Percentiles rank a stretch among this genome's conserved stretches.
These are phyloP conservation scores for Microbotryum scabiosae DNA, from an alignment of 1,284 basidiomycete species.

Conservation along the genomic window DNA sequence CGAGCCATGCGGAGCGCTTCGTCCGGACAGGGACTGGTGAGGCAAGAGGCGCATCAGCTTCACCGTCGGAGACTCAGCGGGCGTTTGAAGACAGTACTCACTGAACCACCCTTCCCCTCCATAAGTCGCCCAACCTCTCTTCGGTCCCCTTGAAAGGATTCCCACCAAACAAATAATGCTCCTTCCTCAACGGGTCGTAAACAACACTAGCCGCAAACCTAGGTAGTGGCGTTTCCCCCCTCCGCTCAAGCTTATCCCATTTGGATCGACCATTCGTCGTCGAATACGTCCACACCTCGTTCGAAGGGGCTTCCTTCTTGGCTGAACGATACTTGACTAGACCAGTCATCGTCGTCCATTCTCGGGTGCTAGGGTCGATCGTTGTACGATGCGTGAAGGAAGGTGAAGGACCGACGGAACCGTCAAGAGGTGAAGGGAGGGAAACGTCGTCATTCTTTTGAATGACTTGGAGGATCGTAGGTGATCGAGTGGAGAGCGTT, in stretches of 20 bases:
- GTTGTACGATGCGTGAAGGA: conserved; percentile 39
- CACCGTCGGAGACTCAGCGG: neutral
- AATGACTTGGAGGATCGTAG: conserved; percentile 18
- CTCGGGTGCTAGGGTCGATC: conserved; percentile 33
- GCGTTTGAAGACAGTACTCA: conserved; percentile 1
- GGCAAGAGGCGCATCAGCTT: neutral
- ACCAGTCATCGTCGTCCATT: conserved; percentile 38
- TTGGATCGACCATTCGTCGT: neutral
- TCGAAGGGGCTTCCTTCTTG: neutral
- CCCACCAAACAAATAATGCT: conserved; percentile 40
- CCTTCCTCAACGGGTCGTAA: conserved; percentile 35
- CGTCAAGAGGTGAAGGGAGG: neutral
- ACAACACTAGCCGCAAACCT: conserved; percentile 33
- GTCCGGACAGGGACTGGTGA: conserved; percentile 33
- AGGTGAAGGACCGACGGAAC: conserved; percentile 32
- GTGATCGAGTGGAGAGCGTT: neutral
- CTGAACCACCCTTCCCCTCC: conserved; percentile 36
- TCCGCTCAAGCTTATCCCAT: conserved; percentile 29
- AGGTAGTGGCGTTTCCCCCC: conserved; percentile 8
- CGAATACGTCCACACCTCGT: conserved; percentile 4
- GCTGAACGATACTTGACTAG: conserved; percentile 18
- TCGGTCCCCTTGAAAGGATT: conserved; percentile 33
- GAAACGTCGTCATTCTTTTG: neutral
- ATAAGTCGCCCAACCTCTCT: conserved; percentile 37
- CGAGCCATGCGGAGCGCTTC: conserved; percentile 37